phyloP scores from a whole-genome alignment of 2,329 filamentous ascomycete genomes.

The Microsporum ferrugineum region DNA sequence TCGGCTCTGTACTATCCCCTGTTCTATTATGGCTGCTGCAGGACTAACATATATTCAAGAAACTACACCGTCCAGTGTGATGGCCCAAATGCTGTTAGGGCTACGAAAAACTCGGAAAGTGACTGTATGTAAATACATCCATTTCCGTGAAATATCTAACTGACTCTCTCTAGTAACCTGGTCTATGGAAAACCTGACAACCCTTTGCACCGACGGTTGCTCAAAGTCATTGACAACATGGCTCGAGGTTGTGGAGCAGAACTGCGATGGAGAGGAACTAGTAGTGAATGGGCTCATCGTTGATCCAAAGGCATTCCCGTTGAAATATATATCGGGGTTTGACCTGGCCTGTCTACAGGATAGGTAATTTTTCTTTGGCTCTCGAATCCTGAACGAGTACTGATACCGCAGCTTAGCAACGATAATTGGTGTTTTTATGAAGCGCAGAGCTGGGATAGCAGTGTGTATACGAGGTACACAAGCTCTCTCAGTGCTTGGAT shows the following conservation, averaged over 20 bases:
- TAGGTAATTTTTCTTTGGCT: slow-evolving; percentile 6
- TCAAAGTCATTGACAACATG: slow-evolving; percentile 11
- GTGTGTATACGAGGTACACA: slow-evolving; percentile 9
- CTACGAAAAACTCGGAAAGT: slow-evolving; percentile 11
- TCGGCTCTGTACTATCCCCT: slow-evolving; percentile 12
- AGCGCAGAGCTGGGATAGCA: slow-evolving; percentile 15
- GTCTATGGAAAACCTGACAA: slow-evolving; percentile 12
- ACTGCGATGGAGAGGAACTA: slow-evolving; percentile 11
- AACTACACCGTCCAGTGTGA: slow-evolving; percentile 15
- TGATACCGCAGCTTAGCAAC: slow-evolving; percentile 9
- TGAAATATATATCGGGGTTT: slow-evolving; percentile 14
- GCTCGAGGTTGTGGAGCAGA: slow-evolving; percentile 11
- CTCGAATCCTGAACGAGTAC: background rate
- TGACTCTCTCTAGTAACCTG: slow-evolving; percentile 10
- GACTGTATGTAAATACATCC: slow-evolving; percentile 9
- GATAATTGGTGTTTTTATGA: slow-evolving; percentile 15
- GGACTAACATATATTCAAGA: slow-evolving; percentile 2
- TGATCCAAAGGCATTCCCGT: slow-evolving; percentile 13
- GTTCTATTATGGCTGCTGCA: background rate
- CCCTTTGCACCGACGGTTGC: slow-evolving; percentile 12
- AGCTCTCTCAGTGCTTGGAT: background rate
- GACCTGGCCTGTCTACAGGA: slow-evolving; percentile 14
- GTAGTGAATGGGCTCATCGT: slow-evolving; percentile 10
- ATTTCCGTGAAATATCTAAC: background rate
- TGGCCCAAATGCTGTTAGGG: slow-evolving; percentile 12